These are phyloP conservation scores for Trametes elegans DNA, from an alignment of 768 basidiomycete genomes.

Conservation along the genomic window DNA sequence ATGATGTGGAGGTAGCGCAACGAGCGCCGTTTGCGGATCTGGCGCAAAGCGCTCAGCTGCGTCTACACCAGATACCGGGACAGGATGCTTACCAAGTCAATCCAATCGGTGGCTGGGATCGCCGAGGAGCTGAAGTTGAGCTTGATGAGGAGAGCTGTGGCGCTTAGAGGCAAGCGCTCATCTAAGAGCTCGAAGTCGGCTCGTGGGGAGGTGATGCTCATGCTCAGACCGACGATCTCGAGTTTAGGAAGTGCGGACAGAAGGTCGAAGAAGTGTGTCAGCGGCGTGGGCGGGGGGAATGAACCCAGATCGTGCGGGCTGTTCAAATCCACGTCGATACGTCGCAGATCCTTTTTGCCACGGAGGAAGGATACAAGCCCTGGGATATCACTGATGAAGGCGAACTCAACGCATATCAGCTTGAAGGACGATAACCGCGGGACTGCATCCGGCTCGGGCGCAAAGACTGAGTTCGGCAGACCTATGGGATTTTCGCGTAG, in stretches of 20 bases:
- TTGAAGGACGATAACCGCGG: conserved; percentile 11
- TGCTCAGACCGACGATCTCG: conserved; percentile 8
- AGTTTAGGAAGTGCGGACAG: not conserved
- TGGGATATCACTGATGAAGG: not conserved
- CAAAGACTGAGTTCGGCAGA: not conserved
- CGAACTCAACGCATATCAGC: not conserved
- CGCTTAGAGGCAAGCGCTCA: not conserved
- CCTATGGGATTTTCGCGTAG: not conserved
- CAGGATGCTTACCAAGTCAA: not conserved
- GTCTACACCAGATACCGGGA: no score
- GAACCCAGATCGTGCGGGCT: no score
- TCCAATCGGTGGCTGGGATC: not conserved
- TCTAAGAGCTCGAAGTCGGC: not conserved
- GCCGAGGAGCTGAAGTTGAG: not conserved
- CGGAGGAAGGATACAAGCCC: conserved; percentile 4
- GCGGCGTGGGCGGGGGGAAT: not conserved
- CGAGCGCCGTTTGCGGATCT: not conserved
- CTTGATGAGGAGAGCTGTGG: not conserved
- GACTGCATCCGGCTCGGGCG: not conserved
- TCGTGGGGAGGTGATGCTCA: not conserved
- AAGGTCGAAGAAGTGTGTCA: not conserved
- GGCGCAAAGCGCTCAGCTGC: not conserved
- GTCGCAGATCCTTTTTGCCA: conserved; percentile 1
- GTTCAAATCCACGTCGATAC: conserved; percentile 1
- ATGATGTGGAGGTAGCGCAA: conserved; percentile 6